Evolutionary conservation across 257 asterid genomes (phyloP), one percentile per base, ranked within the genome.

Genomic region (Capsicum chinense): DNA sequence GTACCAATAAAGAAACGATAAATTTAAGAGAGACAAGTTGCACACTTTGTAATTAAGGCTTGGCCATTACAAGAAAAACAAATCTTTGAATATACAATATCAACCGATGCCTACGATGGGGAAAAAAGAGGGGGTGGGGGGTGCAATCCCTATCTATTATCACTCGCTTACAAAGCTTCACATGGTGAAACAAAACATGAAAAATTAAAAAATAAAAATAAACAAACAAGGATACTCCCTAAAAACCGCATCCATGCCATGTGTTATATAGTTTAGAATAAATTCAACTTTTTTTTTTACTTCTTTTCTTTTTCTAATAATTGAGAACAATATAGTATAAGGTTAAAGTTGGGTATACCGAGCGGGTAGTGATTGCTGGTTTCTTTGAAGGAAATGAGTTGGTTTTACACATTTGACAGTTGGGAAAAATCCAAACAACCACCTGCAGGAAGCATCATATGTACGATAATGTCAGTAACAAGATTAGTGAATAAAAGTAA

Each of bases 241-340:
- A 83, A 83, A 83, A 83, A 70, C 83, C 86, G 86, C 97, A 95
- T 95, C 97, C 99, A 90, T 92, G 95, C 92, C 91, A 84, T 84
- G 48, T 59, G 85, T 89, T 83, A 88, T 85, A 84, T 86, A 84
- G 85, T 88, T 87, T 85, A 86, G 84, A 88, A 88, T 69, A 84
- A 82, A 85, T 85, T 73, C 50, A 19, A 71, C 78, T 79, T 15
- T 48, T 74, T 52, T 83, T 76, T 15, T 14, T n/a, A 39, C 19
- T 42, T 56, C 56, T 81, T 85, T 84, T 9, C 67, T 70, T 83
- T 37, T 81, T 69, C 56, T 67, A 81, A 84, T 67, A 81, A 84
- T 59, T 80, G 83, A 87, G 16, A 88, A 90, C 87, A 83, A 74
- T 92, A 89, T 91, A 90, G 88, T 90, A 90, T 86, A 79, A 87